A percentile compares a stretch with the other conserved stretches of the same genome.
These are phyloP conservation scores for Pythium myriotylum DNA, from an alignment of 352 stramenopile species.

Conservation along the genomic window DNA sequence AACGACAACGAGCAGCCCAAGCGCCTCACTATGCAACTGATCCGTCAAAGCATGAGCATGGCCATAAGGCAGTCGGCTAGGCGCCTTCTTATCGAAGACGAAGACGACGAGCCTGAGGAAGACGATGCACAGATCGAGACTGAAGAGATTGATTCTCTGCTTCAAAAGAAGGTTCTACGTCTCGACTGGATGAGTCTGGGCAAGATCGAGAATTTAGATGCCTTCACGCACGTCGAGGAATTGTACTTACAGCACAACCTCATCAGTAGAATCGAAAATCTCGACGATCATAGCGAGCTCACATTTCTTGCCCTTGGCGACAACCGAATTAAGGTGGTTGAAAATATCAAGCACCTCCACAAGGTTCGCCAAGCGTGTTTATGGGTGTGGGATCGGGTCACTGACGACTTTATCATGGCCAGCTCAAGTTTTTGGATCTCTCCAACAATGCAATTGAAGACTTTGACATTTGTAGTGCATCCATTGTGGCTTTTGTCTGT, in stretches of 20 bases:
- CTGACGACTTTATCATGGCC: too few relatives aligned
- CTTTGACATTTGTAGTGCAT: slow-evolving; percentile 49
- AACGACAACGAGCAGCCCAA: slow-evolving; percentile 39
- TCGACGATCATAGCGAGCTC: slow-evolving; percentile 61
- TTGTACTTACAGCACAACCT: slow-evolving; percentile 82
- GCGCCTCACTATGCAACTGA: slow-evolving; percentile 68
- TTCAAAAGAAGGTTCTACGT: slow-evolving; percentile 60
- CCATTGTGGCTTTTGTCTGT: background rate
- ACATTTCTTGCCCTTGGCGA: slow-evolving; percentile 64
- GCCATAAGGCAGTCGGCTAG: slow-evolving; percentile 13
- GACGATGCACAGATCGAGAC: slow-evolving; percentile 36
- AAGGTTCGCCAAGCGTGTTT: slow-evolving; percentile 34
- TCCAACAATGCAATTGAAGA: slow-evolving; percentile 76
- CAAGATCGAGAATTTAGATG: slow-evolving; percentile 77
- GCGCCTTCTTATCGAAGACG: slow-evolving; percentile 6
- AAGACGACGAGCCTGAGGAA: slow-evolving; percentile 8
- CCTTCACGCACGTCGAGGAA: slow-evolving; percentile 72
- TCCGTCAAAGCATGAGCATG: slow-evolving; percentile 50
- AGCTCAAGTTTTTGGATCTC: slow-evolving; percentile 80
- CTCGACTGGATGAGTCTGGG: slow-evolving; percentile 76
- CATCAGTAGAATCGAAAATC: slow-evolving; percentile 58
- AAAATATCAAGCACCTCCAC: slow-evolving; percentile 54
- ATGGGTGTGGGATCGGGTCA: too few relatives aligned
- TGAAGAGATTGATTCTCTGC: slow-evolving; percentile 47
- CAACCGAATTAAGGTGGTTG: slow-evolving; percentile 65